A percentile compares a stretch with the other conserved stretches of the same genome.
These are phyloP conservation scores for Pseudopediastrum boryanum DNA, from an alignment of 139 green algal species.

Conservation along the genomic window DNA sequence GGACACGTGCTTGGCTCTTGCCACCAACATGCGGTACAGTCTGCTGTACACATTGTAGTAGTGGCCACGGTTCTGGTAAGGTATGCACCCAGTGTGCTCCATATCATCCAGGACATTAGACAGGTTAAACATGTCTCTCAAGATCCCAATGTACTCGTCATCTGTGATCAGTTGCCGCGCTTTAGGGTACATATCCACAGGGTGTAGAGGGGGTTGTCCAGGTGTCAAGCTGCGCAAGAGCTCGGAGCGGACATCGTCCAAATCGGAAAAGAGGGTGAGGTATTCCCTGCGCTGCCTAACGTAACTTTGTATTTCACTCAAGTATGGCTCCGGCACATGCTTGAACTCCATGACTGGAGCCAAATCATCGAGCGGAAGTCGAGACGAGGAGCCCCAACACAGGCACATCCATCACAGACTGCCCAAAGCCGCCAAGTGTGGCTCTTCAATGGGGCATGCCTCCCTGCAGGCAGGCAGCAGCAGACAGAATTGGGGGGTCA, in stretches of 20 bases:
- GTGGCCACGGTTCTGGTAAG: slow-evolving; percentile 52
- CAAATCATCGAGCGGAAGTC: slow-evolving; percentile 32
- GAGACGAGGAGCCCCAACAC: slow-evolving; percentile 33
- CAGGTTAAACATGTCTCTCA: slow-evolving; percentile 67
- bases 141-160: slow-evolving; percentile 60
- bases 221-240: slow-evolving; percentile 55
- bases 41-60: slow-evolving; percentile 54
- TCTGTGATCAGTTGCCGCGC: slow-evolving; percentile 44
- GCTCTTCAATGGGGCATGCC: too few species aligned
- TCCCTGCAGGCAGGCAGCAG: too few species aligned
- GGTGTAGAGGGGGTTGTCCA: slow-evolving; percentile 38
- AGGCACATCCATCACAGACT: slow-evolving; percentile 43
- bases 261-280: slow-evolving; percentile 42
- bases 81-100: slow-evolving; percentile 53
- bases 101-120: slow-evolving; percentile 62
- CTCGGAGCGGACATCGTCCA: slow-evolving; percentile 50
- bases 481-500: too few species aligned
- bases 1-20: too few species aligned
- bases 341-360: slow-evolving; percentile 34
- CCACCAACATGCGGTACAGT: slow-evolving; percentile 46
- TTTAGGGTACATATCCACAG: slow-evolving; percentile 52
- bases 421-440: too few species aligned
- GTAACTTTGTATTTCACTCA: slow-evolving; percentile 61
- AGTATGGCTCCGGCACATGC: slow-evolving; percentile 50
- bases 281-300: slow-evolving; percentile 56